Evolutionary conservation across 148 eudicot genomes (phyloP), one percentile per base, ranked within the genome.

Genomic region (Silene latifolia): DNA sequence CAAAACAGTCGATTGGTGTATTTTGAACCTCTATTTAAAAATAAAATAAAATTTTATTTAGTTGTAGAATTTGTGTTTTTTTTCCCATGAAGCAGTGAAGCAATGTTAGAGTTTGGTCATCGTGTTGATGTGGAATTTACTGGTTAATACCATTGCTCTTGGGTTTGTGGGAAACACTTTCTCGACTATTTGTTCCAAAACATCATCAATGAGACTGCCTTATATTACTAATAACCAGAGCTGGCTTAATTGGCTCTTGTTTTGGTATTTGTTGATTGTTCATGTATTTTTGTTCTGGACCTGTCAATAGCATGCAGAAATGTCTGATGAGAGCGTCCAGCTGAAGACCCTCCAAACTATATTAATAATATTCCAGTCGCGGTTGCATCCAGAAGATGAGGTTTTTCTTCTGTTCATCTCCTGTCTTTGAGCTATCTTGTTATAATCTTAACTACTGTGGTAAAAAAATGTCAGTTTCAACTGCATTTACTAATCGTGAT

Each of bases 281-380:
- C 23, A 70, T 60, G 8, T 24, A 32, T 72, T 69, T 71, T 7
- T 51, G 56, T 51, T 51, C 60, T 71, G 58, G 53, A 56, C 19
- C 53, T 29, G 70, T 78, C 61, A 29, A 57, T 88, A 96, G 99
- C 99, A 96, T 85, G 93, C 97, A 73, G 99, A 96, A 84, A 92
- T 92, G 91, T 86, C 89, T 69, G 97, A 96, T 85, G 99, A 96
- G 79, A 89, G 85, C 74, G 87, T 96, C 69, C 98, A 96, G 79
- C 85, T 96, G 81, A 96, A 96, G 88, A 89, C 99, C 73, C 86
- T 96, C 32, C 99, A 96, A 83, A 96, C 99, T 20, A 84, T 96
- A 80, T 81, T 96, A 67, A 87, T 96, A 58, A 81, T 96, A 77
- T 96, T 92, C 78, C 99, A 96, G 82, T 96, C 99, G 63, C 88